Evolutionary conservation across 2,329 filamentous ascomycete genomes (phyloP), one percentile per base, ranked within the genome.

Genomic region (Amesomyces nigricolor): DNA sequence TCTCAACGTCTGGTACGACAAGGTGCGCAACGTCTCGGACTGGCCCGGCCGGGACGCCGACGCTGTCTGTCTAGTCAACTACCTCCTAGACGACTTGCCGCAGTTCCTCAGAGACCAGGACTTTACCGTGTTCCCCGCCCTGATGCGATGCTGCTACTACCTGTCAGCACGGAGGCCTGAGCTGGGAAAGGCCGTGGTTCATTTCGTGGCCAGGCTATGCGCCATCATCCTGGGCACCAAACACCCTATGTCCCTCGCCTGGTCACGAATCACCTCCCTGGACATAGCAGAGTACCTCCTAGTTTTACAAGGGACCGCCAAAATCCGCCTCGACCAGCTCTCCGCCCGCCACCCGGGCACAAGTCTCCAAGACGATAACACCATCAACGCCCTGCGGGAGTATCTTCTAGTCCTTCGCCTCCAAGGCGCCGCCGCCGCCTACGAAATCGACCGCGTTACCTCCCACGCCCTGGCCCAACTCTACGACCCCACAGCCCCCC

Each of bases 71-170:
- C 53, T 61, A 13, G 55, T 65, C 39, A 60, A 63, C 58, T 29
- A 16, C 13, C 57, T 60, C 42, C 58, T 67, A 47, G 64, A 67
- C 52, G 51, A 62, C 44, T 56, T 67, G 17, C 56, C 53, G 7
- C 57, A 59, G 56, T 54, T 64, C 40, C 45, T 67, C 30, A 50
- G 47, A 11, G 63, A 65, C 19, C 57, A 66, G 43, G 65, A 66
- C 46, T 60, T 58, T 16, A 44, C 61, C 6, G 52, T 66, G 26
- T 59, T 67, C 42, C 51, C 53, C 4, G 54, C 53, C 1, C 51
- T 61, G 7, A 47, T 62, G 46, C 47, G 52, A 1, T 56, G 52
- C 14, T 58, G 49, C 26, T 64, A 60, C 39, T 58, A 63, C 35
- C 45, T 66, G 9, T 58, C 53, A 3, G 54, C 39, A 6, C 56